Evolutionary conservation across 1,284 basidiomycete genomes (phyloP).

Genomic region (Ustilago shanxiensis): DNA sequence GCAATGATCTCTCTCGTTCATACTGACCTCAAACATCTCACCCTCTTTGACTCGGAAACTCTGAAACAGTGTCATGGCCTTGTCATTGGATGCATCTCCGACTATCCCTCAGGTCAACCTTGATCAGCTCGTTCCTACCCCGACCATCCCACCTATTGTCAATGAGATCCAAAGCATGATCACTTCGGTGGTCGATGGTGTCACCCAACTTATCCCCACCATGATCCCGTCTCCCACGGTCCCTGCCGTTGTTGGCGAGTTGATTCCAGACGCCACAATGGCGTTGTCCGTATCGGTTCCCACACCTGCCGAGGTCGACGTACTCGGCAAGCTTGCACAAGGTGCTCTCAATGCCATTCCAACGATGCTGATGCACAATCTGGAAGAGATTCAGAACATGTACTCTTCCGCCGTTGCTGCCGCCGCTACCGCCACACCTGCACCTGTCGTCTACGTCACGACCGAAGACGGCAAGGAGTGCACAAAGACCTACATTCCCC

Average conservation of each 20-base stretch:
- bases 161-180: conserved; percentile 28
- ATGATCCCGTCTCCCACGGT: conserved; percentile 27
- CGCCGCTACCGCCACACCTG: conserved; percentile 15
- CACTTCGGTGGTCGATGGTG: conserved; percentile 36
- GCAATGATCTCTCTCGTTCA: neutral
- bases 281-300: conserved; percentile 11
- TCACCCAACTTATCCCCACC: conserved; percentile 40
- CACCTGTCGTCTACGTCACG: conserved; percentile 11
- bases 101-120: conserved; percentile 27
- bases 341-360: conserved; percentile 32
- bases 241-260: conserved; percentile 5
- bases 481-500: conserved; percentile 27
- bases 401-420: conserved; percentile 19
- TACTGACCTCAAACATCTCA: neutral
- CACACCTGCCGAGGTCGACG: conserved; percentile 9
- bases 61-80: conserved; percentile 20
- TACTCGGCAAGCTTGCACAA: conserved; percentile 16
- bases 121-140: conserved; percentile 24
- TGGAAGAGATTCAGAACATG: conserved; percentile 20
- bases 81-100: conserved; percentile 33
- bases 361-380: conserved; percentile 28
- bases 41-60: neutral
- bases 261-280: conserved; percentile 12
- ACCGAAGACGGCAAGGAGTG: conserved; percentile 28
- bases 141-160: conserved; percentile 17